phyloP scores from a whole-genome alignment of 208 protist species.

The Leishmania turanica region DNA sequence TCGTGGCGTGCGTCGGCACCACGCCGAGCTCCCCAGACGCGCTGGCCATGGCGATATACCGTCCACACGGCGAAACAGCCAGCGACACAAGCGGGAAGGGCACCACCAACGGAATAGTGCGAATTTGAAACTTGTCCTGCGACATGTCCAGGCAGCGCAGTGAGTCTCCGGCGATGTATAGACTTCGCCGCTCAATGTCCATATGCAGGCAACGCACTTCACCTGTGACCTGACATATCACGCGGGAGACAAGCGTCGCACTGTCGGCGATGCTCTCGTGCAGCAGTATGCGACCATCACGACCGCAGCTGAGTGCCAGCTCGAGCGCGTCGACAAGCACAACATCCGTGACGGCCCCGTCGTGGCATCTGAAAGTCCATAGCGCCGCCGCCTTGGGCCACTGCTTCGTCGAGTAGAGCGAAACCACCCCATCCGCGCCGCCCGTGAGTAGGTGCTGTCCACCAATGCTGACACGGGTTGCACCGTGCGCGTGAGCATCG shows the following conservation, averaged over 20 bases:
- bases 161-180: conserved; percentile 89
- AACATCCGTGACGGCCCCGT: conserved; percentile 63
- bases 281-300: conserved; percentile 75
- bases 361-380: conserved; percentile 79
- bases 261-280: conserved; percentile 63
- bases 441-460: conserved; percentile 65
- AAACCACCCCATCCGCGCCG: conserved; percentile 76
- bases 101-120: conserved; percentile 59
- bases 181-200: conserved; percentile 52
- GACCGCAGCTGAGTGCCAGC: conserved; percentile 67
- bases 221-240: conserved; percentile 80
- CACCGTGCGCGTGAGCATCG: conserved; percentile 46
- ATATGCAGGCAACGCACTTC: conserved; percentile 76
- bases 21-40: conserved; percentile 60
- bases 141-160: conserved; percentile 73
- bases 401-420: conserved; percentile 49
- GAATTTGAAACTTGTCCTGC: conserved; percentile 44
- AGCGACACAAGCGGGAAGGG: conserved; percentile 67
- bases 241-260: conserved; percentile 44
- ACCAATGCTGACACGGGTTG: conserved; percentile 63
- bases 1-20: conserved; percentile 6
- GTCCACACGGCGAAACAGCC: conserved; percentile 66
- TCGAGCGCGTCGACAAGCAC: conserved; percentile 48
- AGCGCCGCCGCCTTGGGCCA: conserved; percentile 47
- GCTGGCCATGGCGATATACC: conserved; percentile 68